Evolutionary conservation across 2,329 filamentous ascomycete species (phyloP).

Genomic region (Scytalidium lignicola): DNA sequence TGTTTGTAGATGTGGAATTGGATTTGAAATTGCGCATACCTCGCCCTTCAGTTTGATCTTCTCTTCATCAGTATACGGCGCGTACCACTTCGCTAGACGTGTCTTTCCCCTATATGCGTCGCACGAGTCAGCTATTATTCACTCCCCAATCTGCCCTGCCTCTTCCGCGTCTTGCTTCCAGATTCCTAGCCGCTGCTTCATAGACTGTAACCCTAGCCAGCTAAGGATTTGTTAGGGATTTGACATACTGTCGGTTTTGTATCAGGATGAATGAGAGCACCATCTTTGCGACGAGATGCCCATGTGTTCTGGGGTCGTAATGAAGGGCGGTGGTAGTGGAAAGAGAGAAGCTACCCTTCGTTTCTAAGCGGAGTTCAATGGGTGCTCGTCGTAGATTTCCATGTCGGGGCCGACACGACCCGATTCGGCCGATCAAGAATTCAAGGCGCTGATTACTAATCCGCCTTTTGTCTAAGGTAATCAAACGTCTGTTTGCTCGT

Average conservation of each 20-base stretch:
- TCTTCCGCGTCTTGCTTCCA: not conserved
- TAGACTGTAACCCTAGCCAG: no score
- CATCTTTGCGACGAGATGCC: constrained; percentile 18
- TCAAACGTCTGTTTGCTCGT: no score
- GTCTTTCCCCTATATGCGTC: constrained; percentile 76
- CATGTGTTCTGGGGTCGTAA: not conserved
- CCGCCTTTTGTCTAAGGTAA: no score
- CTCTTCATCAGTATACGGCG: constrained; percentile 95
- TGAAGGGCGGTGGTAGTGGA: not conserved
- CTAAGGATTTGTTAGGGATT: not conserved
- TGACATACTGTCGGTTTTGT: constrained; percentile 74
- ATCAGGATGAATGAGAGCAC: constrained; percentile 85
- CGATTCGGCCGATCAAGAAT: no score
- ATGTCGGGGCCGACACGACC: no score
- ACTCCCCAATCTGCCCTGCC: no score
- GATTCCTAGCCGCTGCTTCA: no score
- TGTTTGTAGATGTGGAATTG: not conserved
- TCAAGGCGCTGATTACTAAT: no score
- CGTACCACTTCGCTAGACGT: constrained; percentile 97
- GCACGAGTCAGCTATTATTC: constrained; percentile 10
- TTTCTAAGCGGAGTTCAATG: not conserved
- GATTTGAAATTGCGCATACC: constrained; percentile 40
- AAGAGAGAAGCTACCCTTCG: not conserved
- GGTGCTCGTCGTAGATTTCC: no score
- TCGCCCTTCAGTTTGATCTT: constrained; percentile 99